phyloP scores from a whole-genome alignment of 2,329 filamentous ascomycete genomes.

The Fusarium ambrosium region DNA sequence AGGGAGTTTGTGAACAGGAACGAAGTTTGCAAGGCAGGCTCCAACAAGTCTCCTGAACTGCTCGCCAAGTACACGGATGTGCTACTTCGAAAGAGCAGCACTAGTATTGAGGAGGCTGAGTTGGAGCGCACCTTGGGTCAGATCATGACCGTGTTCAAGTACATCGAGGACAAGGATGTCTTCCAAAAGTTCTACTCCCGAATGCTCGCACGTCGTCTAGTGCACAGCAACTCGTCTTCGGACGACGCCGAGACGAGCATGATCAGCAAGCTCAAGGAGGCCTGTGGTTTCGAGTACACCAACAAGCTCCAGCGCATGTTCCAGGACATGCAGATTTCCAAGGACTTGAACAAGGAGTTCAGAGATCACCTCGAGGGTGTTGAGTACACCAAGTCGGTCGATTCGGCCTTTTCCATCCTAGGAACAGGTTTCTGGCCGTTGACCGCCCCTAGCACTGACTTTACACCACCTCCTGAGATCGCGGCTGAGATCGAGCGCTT shows the following conservation, averaged over 20 bases:
- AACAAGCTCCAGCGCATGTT: constrained; percentile 99
- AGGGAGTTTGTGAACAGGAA: constrained; percentile 98
- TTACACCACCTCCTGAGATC: constrained; percentile 88
- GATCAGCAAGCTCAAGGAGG: constrained; percentile 99
- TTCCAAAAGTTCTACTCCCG: constrained; percentile 99
- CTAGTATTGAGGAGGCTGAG: constrained; percentile 93
- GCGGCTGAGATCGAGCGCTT: constrained; percentile 91
- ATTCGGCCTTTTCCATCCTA: constrained; percentile 92
- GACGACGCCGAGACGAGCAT: constrained; percentile 99
- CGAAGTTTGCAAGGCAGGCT: constrained; percentile 92
- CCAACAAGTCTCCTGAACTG: constrained; percentile 93
- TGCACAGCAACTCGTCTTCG: constrained; percentile 94
- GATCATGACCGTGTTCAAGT: constrained; percentile 99
- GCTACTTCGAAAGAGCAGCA: constrained; percentile 91
- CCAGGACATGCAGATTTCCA: constrained; percentile 99
- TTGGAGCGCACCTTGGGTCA: constrained; percentile 89
- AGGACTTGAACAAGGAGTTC: constrained; percentile 93
- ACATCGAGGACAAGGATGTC: constrained; percentile 99
- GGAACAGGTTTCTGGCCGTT: constrained; percentile 99
- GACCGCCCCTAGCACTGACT: constrained; percentile 86
- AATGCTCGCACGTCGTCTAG: constrained; percentile 93
- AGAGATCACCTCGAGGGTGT: constrained; percentile 76
- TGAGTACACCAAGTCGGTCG: constrained; percentile 75
- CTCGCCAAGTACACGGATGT: constrained; percentile 96
- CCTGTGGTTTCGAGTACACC: constrained; percentile 98